These are phyloP conservation scores for Suillus tomentosus DNA, from an alignment of 768 basidiomycete species.

Conservation along the genomic window DNA sequence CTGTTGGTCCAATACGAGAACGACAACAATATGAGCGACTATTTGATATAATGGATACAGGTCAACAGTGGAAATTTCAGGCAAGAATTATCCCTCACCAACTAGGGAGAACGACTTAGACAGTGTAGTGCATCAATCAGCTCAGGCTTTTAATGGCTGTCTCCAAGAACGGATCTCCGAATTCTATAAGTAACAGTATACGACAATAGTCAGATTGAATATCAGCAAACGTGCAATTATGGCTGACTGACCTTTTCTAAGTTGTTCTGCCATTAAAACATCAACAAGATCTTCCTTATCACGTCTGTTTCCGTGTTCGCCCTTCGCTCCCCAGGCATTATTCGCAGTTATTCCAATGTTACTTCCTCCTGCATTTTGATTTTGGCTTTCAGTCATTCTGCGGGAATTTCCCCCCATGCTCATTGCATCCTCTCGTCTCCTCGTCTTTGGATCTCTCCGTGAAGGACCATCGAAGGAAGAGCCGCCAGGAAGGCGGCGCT, in stretches of 20 bases:
- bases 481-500: constrained; percentile 54
- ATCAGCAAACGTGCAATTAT: not conserved
- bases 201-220: not conserved
- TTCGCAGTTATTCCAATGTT: constrained; percentile 17
- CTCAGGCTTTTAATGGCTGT: constrained; percentile 30
- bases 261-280: constrained; percentile 46
- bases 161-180: constrained; percentile 51
- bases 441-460: constrained; percentile 51
- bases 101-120: not conserved
- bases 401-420: constrained; percentile 22
- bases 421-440: constrained; percentile 48
- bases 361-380: constrained; percentile 14
- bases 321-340: constrained; percentile 29
- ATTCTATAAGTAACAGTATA: not conserved
- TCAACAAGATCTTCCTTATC: constrained; percentile 63
- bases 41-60: not conserved
- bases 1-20: not conserved
- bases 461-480: constrained; percentile 42
- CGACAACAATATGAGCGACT: too few species aligned
- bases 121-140: constrained; percentile 12
- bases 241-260: constrained; percentile 51
- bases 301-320: constrained; percentile 44
- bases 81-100: constrained; percentile 15
- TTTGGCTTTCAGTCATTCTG: constrained; percentile 28
- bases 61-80: not conserved